Conservation (phyloP, 768 basidiomycete species). For the Antrodiella citrinella region DNA sequence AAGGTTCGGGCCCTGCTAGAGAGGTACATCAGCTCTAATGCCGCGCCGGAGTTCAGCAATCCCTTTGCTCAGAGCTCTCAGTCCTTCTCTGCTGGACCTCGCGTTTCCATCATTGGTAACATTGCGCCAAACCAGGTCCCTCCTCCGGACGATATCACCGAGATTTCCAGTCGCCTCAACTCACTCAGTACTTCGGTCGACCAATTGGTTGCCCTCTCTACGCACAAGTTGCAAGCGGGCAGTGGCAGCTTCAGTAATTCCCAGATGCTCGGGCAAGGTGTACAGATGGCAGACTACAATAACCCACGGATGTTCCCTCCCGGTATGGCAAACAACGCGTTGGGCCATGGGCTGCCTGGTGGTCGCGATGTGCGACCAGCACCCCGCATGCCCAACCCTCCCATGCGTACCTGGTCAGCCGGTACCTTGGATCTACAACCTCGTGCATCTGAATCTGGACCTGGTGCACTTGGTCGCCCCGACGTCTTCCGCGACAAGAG, state of each 20-base stretch:
- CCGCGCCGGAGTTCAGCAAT: slow-evolving; percentile 70
- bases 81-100: slow-evolving; percentile 28
- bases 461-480: slow-evolving; percentile 26
- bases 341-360: slow-evolving; percentile 45
- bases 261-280: slow-evolving; percentile 23
- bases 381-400: slow-evolving; percentile 58
- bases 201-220: slow-evolving; percentile 74
- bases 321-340: slow-evolving; percentile 6
- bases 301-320: slow-evolving; percentile 25
- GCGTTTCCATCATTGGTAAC: slow-evolving; percentile 56
- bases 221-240: slow-evolving; percentile 54
- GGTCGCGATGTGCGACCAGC: slow-evolving; percentile 53
- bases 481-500: slow-evolving; percentile 58
- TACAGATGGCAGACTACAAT: slow-evolving; percentile 36
- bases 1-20: slow-evolving; percentile 76
- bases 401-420: slow-evolving; percentile 79
- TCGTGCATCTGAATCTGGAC: slow-evolving; percentile 36
- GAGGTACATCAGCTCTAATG: slow-evolving; percentile 38
- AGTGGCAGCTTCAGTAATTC: slow-evolving; percentile 10
- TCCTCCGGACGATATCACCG: slow-evolving; percentile 61
- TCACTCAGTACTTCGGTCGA: slow-evolving; percentile 80
- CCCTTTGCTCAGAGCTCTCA: slow-evolving; percentile 50
- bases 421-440: slow-evolving; percentile 70
- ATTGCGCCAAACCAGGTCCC: slow-evolving; percentile 67
- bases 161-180: slow-evolving; percentile 72